Evolutionary conservation across 352 stramenopile genomes (phyloP).

Genomic region (Phytopythium ostracodes): DNA sequence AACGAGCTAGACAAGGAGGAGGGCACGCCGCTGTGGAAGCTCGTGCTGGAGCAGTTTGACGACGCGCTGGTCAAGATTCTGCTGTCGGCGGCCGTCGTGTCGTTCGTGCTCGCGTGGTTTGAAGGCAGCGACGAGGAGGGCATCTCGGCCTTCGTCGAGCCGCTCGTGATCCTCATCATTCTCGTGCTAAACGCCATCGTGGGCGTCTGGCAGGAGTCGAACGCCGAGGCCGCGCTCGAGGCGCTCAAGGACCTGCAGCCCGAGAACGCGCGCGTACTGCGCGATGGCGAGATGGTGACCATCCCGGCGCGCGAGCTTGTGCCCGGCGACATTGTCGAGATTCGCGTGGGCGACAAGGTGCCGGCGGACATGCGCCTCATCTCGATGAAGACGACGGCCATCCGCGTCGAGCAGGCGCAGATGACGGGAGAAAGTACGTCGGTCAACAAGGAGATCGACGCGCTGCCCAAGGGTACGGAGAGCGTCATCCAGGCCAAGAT

Average conservation of each 20-base stretch:
- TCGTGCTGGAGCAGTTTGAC: constrained; percentile 99
- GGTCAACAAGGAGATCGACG: constrained; percentile 90
- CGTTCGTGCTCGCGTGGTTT: constrained; percentile 91
- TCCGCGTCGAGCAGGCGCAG: constrained; percentile 94
- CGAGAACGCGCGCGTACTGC: constrained; percentile 85
- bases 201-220: constrained; percentile 95
- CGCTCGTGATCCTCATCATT: constrained; percentile 96
- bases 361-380: constrained; percentile 96
- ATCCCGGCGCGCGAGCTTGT: constrained; percentile 91
- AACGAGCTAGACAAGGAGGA: constrained; percentile 92
- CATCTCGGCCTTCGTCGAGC: constrained; percentile 94
- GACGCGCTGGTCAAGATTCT: constrained; percentile 98
- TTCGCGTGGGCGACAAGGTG: constrained; percentile 97
- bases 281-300: constrained; percentile 81
- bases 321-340: constrained; percentile 95
- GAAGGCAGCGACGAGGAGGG: constrained; percentile 84
- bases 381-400: constrained; percentile 92
- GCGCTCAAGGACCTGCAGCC: constrained; percentile 96
- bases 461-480: constrained; percentile 57
- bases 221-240: constrained; percentile 91
- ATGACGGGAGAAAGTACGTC: constrained; percentile 96
- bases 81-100: constrained; percentile 94
- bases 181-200: constrained; percentile 96
- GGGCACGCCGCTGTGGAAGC: constrained; percentile 87
- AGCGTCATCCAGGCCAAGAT: constrained; percentile 89